Evolutionary conservation across 2,329 filamentous ascomycete genomes (phyloP), one percentile per base, ranked within the genome.

Genomic region (Teratosphaeria pseudoeucalypti): DNA sequence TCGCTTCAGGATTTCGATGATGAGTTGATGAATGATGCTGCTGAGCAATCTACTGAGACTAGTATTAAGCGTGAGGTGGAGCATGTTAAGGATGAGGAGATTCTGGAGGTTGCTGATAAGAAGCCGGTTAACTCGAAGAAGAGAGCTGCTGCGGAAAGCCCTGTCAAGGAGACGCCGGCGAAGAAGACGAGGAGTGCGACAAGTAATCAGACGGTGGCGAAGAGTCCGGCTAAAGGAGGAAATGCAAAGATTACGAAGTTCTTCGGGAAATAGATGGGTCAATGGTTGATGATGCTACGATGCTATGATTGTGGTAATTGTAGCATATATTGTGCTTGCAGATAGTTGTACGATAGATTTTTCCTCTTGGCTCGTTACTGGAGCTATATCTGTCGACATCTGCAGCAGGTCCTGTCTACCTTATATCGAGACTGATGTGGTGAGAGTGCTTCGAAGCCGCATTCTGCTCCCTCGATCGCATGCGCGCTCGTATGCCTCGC

Each of bases 161-260:
- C 43, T 49, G 43, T 54, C 56, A 63, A 61, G 53, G 61, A 34
- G 16, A 54, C 57, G 26, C 60, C 60, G 58, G 61, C 67, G 49
- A 56, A 73, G 65, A 82, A 81, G 70, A 77, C 75, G 54, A 77
- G 79, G 64, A 85, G 82, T 71, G 81, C 82, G 37, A 83, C 81
- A 6, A 81, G 76, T 63, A 85, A 85, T 66, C 72, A 75, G 39
- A 80, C 74, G 57, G 72, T 75, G 52, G 68, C 73, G 52, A 81
- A 80, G 67, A 76, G 72, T 26, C 72, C 73, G 63, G 74, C 71
- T 47, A 82, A 77, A 60, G 61, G 77, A 64, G 79, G 81, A 16
- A 83, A 78, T 59, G 78, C 81, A 65, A 81, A 80, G 68, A 84
- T 84, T 60, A 84, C 81, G 39, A 79, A 73, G 67, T 84, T 84